Conservation (phyloP, 495 filamentous ascomycete species). For the Penicillium mononematosum region DNA sequence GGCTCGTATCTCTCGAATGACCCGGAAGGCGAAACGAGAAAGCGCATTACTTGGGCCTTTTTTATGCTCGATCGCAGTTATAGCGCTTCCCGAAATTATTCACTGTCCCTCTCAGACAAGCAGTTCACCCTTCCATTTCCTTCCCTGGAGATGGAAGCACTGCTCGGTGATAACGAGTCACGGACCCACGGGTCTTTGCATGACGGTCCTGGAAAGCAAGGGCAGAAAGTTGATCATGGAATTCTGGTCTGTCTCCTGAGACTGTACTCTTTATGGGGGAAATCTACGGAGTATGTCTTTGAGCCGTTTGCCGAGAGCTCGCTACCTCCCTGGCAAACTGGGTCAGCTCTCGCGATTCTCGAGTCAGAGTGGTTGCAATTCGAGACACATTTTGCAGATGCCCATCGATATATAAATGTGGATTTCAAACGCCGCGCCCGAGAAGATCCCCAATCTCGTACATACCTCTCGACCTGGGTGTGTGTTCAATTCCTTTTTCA, state of each 20-base stretch:
- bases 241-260: slow-evolving; percentile 27
- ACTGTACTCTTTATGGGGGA: slow-evolving; percentile 31
- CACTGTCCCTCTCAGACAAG: slow-evolving; percentile 29
- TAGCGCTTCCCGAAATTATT: slow-evolving; percentile 30
- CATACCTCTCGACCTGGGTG: slow-evolving; percentile 31
- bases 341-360: slow-evolving; percentile 27
- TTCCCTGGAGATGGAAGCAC: not conserved
- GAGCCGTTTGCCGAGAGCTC: slow-evolving; percentile 19
- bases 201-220: slow-evolving; percentile 19
- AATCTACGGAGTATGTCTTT: slow-evolving; percentile 32
- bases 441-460: slow-evolving; percentile 22
- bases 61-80: slow-evolving; percentile 36
- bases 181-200: slow-evolving; percentile 16
- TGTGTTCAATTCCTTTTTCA: slow-evolving; percentile 34
- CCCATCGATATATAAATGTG: slow-evolving; percentile 31
- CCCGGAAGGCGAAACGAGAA: slow-evolving; percentile 16
- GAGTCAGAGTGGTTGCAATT: slow-evolving; percentile 37
- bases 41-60: slow-evolving; percentile 31
- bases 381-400: slow-evolving; percentile 31
- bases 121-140: slow-evolving; percentile 29
- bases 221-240: slow-evolving; percentile 26
- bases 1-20: slow-evolving; percentile 6
- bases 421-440: slow-evolving; percentile 29
- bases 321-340: slow-evolving; percentile 30
- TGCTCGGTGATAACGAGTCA: not conserved